Evolutionary conservation across 306 rosid genomes (phyloP), one percentile per base, ranked within the genome.

Genomic region (Begonia masoniana): DNA sequence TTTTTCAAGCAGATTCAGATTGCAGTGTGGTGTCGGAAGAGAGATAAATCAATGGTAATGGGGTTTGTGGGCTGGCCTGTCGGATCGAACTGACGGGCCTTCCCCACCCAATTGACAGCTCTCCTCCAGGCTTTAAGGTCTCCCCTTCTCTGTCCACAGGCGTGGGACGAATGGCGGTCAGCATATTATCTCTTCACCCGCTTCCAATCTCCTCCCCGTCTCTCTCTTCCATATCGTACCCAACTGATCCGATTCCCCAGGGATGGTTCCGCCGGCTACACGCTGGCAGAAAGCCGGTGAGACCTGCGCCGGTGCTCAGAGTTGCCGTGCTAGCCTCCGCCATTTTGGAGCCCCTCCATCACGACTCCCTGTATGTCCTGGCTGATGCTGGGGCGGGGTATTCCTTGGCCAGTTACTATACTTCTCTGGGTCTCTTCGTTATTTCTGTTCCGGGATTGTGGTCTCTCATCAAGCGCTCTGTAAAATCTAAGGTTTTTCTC

Each of bases 391-490:
- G 49, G 15, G 13, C 16, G 23, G 94, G 97, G 36, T 85, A 91
- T 46, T 91, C 96, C 23, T 13, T 62, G 70, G 96, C 96, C 47
- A 91, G 94, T 59, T 85, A 91, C 74, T 91, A 91, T 54, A 91
- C 97, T 61, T 91, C 97, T 49, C 54, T 91, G 52, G 97, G 97
- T 46, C 92, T 91, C 62, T 91, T 91, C 68, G 94, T 91, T 15
- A 81, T 91, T 73, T 91, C 96, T 58, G 86, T 85, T 10, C 96
- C 96, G 16, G 96, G 97, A 45, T 77, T 85, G 3, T 91, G 97
- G 97, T 91, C 97, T 24, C 96, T 91, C 68, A 91, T 91, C 82
- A 91, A 91, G 59, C 96, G 96, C 62, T 85, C 96, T 54, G 94
- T 85, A 15, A 91, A 85, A 65, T 85, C 97, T 69, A 91, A 91